Percentiles rank a stretch among this genome's conserved stretches.
Evolutionary conservation across 1,284 basidiomycete species (phyloP).

Genomic region (Rhodotorula sp.): DNA sequence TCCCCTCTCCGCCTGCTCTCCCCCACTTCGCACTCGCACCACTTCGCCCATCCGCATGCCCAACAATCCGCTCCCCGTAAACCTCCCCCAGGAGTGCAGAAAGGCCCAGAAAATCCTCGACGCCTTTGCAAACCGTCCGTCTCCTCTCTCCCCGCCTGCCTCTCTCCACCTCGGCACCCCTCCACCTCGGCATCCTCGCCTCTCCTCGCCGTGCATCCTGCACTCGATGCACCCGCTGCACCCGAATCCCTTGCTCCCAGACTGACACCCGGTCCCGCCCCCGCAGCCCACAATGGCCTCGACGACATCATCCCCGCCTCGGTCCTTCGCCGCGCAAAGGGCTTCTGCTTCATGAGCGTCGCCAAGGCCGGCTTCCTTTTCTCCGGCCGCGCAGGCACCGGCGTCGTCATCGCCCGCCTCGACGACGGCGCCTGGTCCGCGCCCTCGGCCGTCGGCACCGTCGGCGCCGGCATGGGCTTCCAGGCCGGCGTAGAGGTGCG

Average conservation of each 20-base stretch:
- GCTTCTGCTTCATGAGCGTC: slow-evolving; percentile 45
- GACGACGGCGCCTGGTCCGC: slow-evolving; percentile 92
- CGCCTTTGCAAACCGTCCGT: slow-evolving; percentile 32
- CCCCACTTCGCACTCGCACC: background rate
- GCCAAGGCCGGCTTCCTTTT: slow-evolving; percentile 59
- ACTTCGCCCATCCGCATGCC: slow-evolving; percentile 3
- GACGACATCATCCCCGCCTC: slow-evolving; percentile 55
- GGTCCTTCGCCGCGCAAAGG: slow-evolving; percentile 69
- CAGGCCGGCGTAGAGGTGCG: slow-evolving; percentile 59
- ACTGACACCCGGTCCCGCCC: background rate
- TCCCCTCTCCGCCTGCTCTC: background rate
- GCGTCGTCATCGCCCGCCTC: slow-evolving; percentile 84
- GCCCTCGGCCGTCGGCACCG: slow-evolving; percentile 93
- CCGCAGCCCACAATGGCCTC: slow-evolving; percentile 28
- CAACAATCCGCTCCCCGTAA: slow-evolving; percentile 51
- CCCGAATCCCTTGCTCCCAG: no score
- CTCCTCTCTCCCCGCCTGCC: background rate
- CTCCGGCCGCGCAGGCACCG: slow-evolving; percentile 72
- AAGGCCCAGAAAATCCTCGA: slow-evolving; percentile 57
- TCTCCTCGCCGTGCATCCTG: slow-evolving; percentile 19
- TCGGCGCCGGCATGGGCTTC: slow-evolving; percentile 73
- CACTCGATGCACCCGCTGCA: background rate
- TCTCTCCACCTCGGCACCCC: no score
- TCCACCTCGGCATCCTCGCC: background rate
- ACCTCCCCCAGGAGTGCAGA: slow-evolving; percentile 57